These are phyloP conservation scores for Sicyos baderoa DNA, from an alignment of 306 rosid genomes.

Conservation along the genomic window DNA sequence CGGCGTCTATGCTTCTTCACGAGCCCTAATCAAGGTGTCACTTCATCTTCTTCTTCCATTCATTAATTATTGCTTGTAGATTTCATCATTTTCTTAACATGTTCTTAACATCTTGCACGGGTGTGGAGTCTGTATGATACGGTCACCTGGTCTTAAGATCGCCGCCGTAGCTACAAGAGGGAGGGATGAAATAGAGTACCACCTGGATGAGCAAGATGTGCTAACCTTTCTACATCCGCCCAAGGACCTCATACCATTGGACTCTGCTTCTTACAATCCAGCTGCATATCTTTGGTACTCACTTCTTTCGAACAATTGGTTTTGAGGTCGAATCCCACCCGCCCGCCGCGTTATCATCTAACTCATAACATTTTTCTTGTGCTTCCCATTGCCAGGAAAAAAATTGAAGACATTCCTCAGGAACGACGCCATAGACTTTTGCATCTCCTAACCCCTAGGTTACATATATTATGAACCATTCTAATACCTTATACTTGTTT, in stretches of 20 bases:
- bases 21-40: slow-evolving; percentile 34
- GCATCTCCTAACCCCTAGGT: slow-evolving; percentile 61
- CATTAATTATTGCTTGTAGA: too few relatives aligned
- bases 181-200: slow-evolving; percentile 41
- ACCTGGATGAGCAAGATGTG: slow-evolving; percentile 69
- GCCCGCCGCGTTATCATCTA: too few relatives aligned
- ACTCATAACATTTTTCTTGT: not conserved
- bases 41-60: not conserved
- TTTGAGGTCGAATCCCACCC: too few relatives aligned
- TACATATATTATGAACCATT: slow-evolving; percentile 17
- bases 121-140: slow-evolving; percentile 16
- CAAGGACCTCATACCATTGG: slow-evolving; percentile 57
- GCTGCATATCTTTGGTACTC: slow-evolving; percentile 73
- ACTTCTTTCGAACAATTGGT: too few relatives aligned
- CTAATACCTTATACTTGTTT: slow-evolving; percentile 10
- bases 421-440: slow-evolving; percentile 70
- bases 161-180: slow-evolving; percentile 29
- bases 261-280: slow-evolving; percentile 62
- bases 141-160: slow-evolving; percentile 14
- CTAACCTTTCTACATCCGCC: slow-evolving; percentile 76
- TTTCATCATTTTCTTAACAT: too few relatives aligned
- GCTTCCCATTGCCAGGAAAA: slow-evolving; percentile 67
- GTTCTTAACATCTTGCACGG: too few relatives aligned
- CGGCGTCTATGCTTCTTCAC: slow-evolving; percentile 9
- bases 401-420: slow-evolving; percentile 69